phyloP scores from a whole-genome alignment of 441 rosid genomes.

The Pelargonium exstipulatum region DNA sequence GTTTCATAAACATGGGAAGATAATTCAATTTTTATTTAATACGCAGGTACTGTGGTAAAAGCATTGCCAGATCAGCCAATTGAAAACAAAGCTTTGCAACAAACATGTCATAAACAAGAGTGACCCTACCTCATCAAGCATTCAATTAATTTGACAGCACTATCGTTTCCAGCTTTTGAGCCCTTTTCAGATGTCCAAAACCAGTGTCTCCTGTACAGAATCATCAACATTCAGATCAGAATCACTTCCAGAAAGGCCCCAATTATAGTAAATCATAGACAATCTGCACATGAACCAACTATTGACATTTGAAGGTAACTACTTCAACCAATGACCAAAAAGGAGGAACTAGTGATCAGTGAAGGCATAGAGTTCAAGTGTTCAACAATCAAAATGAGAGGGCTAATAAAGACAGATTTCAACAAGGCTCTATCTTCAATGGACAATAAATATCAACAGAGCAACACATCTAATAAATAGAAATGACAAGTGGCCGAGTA shows the following conservation, averaged over 20 bases:
- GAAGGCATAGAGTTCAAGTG: no score
- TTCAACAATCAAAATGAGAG: no score
- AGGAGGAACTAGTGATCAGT: no score
- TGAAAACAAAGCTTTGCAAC: background rate
- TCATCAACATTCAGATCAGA: background rate
- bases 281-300: background rate
- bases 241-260: background rate
- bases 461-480: no score
- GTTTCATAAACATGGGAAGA: conserved; percentile 27
- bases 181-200: conserved; percentile 42
- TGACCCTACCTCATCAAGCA: conserved; percentile 54
- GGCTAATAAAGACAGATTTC: no score
- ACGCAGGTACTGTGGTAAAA: conserved; percentile 9
- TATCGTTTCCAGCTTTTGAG: conserved; percentile 44
- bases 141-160: conserved; percentile 48
- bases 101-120: background rate
- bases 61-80: conserved; percentile 15
- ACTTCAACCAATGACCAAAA: no score
- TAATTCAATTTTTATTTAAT: conserved; percentile 11
- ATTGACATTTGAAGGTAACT: no score
- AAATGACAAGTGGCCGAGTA: no score
- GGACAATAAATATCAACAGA: no score
- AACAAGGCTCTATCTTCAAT: no score
- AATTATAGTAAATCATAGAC: background rate
- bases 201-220: conserved; percentile 48